Evolutionary conservation across 352 stramenopile genomes (phyloP).

Genomic region (Phytophthora niederhauseri): DNA sequence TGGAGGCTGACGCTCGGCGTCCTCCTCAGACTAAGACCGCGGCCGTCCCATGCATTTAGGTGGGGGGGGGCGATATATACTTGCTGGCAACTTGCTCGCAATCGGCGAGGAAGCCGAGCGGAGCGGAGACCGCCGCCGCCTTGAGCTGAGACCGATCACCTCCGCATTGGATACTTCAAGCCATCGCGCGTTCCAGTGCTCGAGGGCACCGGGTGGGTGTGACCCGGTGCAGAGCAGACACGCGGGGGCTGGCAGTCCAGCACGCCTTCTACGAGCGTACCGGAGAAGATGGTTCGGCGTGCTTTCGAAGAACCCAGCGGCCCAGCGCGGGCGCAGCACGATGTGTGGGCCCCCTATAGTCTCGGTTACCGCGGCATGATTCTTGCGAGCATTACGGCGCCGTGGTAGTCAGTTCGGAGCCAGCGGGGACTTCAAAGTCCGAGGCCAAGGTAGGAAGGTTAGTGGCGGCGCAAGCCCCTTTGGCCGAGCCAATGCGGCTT

Average conservation of each 20-base stretch:
- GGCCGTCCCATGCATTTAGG: slow-evolving; percentile 4
- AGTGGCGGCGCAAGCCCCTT: neutral
- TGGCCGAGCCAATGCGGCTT: slow-evolving; percentile 7
- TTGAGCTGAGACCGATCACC: neutral
- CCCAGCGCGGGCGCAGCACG: neutral
- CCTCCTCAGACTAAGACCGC: slow-evolving; percentile 2
- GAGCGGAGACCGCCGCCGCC: neutral
- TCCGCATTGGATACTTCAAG: neutral
- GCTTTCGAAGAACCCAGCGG: slow-evolving; percentile 31
- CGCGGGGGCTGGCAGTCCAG: slow-evolving; percentile 3
- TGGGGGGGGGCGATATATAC: neutral
- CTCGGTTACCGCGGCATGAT: slow-evolving; percentile 33
- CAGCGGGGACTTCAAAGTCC: slow-evolving; percentile 9
- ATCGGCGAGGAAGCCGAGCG: neutral
- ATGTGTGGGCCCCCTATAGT: slow-evolving; percentile 22
- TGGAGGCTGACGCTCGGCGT: neutral
- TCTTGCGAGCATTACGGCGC: slow-evolving; percentile 30
- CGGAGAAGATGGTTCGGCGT: slow-evolving; percentile 29
- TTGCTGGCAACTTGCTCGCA: neutral
- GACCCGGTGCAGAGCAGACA: slow-evolving; percentile 4
- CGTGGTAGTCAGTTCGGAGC: slow-evolving; percentile 25
- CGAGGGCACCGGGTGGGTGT: slow-evolving; percentile 1
- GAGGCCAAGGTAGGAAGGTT: neutral
- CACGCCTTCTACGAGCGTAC: slow-evolving; percentile 11
- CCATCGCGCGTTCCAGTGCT: slow-evolving; percentile 10